Evolutionary conservation across 208 protist species (phyloP).

Genomic region (Trypanosoma grayi): DNA sequence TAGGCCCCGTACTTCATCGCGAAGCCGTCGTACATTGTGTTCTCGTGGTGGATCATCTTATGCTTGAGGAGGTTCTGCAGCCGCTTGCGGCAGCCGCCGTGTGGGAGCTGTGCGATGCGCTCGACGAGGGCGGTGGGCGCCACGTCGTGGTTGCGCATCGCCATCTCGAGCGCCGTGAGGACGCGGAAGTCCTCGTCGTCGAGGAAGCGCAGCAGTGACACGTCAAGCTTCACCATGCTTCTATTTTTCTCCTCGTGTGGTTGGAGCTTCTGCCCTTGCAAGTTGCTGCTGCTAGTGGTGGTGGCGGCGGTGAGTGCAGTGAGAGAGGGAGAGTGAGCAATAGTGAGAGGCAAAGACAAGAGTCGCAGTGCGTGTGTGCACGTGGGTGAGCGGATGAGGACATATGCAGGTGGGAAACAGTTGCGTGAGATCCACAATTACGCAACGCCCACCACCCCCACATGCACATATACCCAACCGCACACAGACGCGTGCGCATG

Average conservation of each 20-base stretch:
- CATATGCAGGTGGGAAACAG: neutral
- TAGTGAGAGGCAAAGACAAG: neutral
- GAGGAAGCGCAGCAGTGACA: constrained; percentile 85
- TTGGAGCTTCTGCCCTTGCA: too few relatives aligned
- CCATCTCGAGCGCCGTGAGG: constrained; percentile 95
- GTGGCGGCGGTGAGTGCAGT: neutral
- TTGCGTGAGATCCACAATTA: too few relatives aligned
- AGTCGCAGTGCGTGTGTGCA: neutral
- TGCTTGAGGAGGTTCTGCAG: constrained; percentile 88
- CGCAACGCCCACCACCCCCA: too few relatives aligned
- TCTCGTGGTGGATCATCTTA: constrained; percentile 95
- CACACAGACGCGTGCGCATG: too few relatives aligned
- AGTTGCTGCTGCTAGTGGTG: too few relatives aligned
- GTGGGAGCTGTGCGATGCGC: constrained; percentile 93
- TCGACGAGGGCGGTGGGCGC: constrained; percentile 94
- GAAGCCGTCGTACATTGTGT: constrained; percentile 97
- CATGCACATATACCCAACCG: too few relatives aligned
- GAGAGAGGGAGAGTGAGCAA: neutral
- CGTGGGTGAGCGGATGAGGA: neutral
- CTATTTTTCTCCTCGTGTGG: neutral
- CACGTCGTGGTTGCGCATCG: constrained; percentile 99
- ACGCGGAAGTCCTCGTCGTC: constrained; percentile 91
- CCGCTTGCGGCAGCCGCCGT: constrained; percentile 92
- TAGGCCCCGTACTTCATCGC: constrained; percentile 98
- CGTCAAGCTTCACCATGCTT: constrained; percentile 87